A percentile compares a stretch with the other conserved stretches of the same genome.
These are phyloP conservation scores for Apiospora sp. DNA, from an alignment of 2,329 filamentous ascomycete genomes.

Conservation along the genomic window DNA sequence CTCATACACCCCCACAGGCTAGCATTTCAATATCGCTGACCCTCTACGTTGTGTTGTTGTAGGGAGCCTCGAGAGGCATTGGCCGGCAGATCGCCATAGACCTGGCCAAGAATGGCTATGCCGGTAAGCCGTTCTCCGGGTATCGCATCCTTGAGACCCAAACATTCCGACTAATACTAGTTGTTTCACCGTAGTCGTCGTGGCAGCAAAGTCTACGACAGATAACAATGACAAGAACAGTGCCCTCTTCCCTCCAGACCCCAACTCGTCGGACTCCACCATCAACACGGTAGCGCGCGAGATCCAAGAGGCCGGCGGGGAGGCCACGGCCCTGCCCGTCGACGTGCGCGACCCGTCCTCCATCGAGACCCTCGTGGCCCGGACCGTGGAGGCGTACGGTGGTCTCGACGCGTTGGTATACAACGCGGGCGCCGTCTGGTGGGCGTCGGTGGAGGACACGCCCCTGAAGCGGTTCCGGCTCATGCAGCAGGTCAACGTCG, in stretches of 20 bases:
- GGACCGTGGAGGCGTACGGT: slow-evolving; percentile 64
- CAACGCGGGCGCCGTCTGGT: slow-evolving; percentile 88
- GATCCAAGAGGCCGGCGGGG: slow-evolving; percentile 70
- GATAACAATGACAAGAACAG: slow-evolving; percentile 51
- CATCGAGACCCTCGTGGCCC: slow-evolving; percentile 65
- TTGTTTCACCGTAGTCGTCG: slow-evolving; percentile 63
- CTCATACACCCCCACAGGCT: background rate
- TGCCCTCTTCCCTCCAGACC: slow-evolving; percentile 74
- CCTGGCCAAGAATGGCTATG: slow-evolving; percentile 74
- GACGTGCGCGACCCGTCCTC: slow-evolving; percentile 73
- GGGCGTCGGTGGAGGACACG: slow-evolving; percentile 77
- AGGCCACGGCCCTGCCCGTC: slow-evolving; percentile 71
- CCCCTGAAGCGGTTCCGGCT: slow-evolving; percentile 79
- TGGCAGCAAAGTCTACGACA: slow-evolving; percentile 78
- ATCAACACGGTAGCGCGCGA: slow-evolving; percentile 83
- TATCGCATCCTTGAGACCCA: background rate
- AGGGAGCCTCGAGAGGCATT: slow-evolving; percentile 79
- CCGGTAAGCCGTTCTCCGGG: slow-evolving; percentile 57
- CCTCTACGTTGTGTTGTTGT: background rate
- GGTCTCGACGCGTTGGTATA: slow-evolving; percentile 80
- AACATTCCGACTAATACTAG: background rate
- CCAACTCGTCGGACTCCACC: slow-evolving; percentile 77
- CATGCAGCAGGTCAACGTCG: slow-evolving; percentile 78
- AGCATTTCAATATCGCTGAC: background rate
- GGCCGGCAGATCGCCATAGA: slow-evolving; percentile 83